These are phyloP conservation scores for Phytophthora fragariae DNA, from an alignment of 352 stramenopile species.

Conservation along the genomic window DNA sequence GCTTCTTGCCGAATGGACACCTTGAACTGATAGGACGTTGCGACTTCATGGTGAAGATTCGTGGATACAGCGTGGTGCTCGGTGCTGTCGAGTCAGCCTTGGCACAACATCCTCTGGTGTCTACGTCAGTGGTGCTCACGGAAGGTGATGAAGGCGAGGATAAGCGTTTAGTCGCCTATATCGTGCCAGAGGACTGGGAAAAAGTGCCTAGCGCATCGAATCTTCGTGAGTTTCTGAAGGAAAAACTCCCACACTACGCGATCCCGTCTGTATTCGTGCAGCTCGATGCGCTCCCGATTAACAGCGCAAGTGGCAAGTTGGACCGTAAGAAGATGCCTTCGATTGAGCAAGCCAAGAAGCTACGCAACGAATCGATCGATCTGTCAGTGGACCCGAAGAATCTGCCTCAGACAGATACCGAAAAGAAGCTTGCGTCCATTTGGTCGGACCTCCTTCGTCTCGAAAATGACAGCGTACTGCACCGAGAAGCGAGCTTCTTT, in stretches of 20 bases:
- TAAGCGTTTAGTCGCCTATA: slow-evolving; percentile 94
- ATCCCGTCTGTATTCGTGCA: slow-evolving; percentile 86
- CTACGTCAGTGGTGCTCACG: slow-evolving; percentile 91
- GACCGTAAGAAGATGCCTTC: slow-evolving; percentile 90
- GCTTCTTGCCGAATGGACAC: slow-evolving; percentile 91
- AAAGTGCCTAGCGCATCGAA: slow-evolving; percentile 67
- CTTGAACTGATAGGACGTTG: slow-evolving; percentile 94
- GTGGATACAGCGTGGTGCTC: slow-evolving; percentile 94
- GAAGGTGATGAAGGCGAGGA: slow-evolving; percentile 86
- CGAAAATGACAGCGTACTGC: slow-evolving; percentile 59
- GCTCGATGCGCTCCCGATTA: slow-evolving; percentile 87
- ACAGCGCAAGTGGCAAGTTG: slow-evolving; percentile 89
- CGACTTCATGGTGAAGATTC: slow-evolving; percentile 97
- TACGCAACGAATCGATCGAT: slow-evolving; percentile 85
- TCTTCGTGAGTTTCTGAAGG: slow-evolving; percentile 73
- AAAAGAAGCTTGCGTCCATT: slow-evolving; percentile 65
- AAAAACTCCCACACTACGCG: slow-evolving; percentile 84
- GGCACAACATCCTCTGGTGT: slow-evolving; percentile 84
- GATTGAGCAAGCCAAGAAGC: slow-evolving; percentile 67
- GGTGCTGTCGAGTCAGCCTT: slow-evolving; percentile 92
- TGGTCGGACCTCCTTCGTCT: slow-evolving; percentile 77
- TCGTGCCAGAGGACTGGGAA: slow-evolving; percentile 83
- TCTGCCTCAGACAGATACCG: slow-evolving; percentile 64
- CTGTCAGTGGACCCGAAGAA: slow-evolving; percentile 49
- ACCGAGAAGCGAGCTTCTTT: slow-evolving; percentile 79